Conservation (phyloP, 768 basidiomycete species). For the Tricholoma flavovirens region DNA sequence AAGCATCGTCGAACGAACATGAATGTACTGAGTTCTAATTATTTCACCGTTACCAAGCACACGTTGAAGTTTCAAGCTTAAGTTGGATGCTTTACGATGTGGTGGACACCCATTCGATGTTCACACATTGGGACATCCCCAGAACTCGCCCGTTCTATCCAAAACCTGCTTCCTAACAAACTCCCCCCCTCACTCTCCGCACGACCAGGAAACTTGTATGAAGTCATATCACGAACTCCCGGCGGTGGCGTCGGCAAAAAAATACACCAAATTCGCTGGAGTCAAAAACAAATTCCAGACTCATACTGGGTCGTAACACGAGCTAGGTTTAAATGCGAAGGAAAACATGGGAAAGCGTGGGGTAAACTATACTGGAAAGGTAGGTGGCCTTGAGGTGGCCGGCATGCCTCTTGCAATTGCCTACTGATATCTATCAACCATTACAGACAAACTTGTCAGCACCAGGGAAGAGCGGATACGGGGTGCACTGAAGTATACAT, state of each 20-base stretch:
- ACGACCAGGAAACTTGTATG: constrained; percentile 60
- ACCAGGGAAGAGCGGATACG: constrained; percentile 55
- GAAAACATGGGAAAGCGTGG: constrained; percentile 80
- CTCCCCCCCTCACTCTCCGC: constrained; percentile 57
- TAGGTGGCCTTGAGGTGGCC: too few species aligned
- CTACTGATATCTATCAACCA: neutral
- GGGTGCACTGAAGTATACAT: constrained; percentile 70
- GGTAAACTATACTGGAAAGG: constrained; percentile 76
- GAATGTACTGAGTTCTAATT: constrained; percentile 20
- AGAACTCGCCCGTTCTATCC: constrained; percentile 34
- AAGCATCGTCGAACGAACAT: constrained; percentile 19
- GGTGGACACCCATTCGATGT: constrained; percentile 26
- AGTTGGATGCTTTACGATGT: constrained; percentile 24
- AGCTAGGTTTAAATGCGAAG: constrained; percentile 65
- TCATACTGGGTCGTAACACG: constrained; percentile 76
- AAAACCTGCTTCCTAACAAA: constrained; percentile 50
- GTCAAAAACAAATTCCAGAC: constrained; percentile 53
- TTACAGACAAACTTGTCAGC: constrained; percentile 56
- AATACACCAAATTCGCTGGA: constrained; percentile 74
- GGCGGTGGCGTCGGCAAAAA: constrained; percentile 59
- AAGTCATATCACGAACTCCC: constrained; percentile 66
- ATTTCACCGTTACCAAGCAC: too few species aligned
- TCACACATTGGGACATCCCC: constrained; percentile 9
- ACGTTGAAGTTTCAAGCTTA: too few species aligned
- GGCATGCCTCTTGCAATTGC: neutral